Conservation (phyloP, 1,284 basidiomycete genomes). For the Cutaneotrichosporon sp. region DNA sequence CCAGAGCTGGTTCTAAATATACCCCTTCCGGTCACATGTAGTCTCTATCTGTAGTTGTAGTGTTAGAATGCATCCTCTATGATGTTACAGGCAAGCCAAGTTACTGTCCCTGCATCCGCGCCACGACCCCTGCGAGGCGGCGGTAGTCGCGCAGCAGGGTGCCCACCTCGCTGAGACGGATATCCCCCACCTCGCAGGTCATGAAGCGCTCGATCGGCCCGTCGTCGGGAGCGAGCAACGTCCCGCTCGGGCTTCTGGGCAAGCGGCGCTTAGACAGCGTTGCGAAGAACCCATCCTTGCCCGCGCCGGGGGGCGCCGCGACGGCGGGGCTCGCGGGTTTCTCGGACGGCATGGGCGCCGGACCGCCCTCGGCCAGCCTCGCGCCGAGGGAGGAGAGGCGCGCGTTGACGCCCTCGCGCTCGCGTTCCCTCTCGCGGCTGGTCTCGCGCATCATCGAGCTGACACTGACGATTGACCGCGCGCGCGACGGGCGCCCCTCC, state of each 20-base stretch:
- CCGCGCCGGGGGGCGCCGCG: not conserved
- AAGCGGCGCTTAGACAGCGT: slow-evolving; percentile 7
- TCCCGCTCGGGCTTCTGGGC: not conserved
- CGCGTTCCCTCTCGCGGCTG: not conserved
- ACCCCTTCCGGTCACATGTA: slow-evolving; percentile 8
- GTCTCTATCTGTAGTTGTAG: slow-evolving; percentile 12
- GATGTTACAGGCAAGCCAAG: slow-evolving; percentile 1
- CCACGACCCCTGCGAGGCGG: slow-evolving; percentile 51
- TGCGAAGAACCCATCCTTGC: slow-evolving; percentile 11
- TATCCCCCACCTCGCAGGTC: slow-evolving; percentile 64
- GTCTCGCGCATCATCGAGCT: slow-evolving; percentile 19
- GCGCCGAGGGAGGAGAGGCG: slow-evolving; percentile 5
- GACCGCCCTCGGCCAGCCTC: not conserved
- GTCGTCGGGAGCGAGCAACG: slow-evolving; percentile 1
- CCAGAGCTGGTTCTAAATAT: slow-evolving; percentile 75
- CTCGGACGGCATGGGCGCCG: not conserved
- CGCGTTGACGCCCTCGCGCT: slow-evolving; percentile 3
- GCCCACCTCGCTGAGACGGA: slow-evolving; percentile 71
- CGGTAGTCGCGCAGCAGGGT: slow-evolving; percentile 74
- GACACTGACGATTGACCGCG: slow-evolving; percentile 33
- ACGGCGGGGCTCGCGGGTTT: not conserved
- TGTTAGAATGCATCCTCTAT: slow-evolving; percentile 11
- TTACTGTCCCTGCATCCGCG: slow-evolving; percentile 15
- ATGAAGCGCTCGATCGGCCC: slow-evolving; percentile 49
- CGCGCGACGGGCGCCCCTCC: slow-evolving; percentile 41